A percentile compares a stretch with the other conserved stretches of the same genome.
These are phyloP conservation scores for Leptographium galeiforme DNA, from an alignment of 2,329 filamentous ascomycete genomes.

Conservation along the genomic window DNA sequence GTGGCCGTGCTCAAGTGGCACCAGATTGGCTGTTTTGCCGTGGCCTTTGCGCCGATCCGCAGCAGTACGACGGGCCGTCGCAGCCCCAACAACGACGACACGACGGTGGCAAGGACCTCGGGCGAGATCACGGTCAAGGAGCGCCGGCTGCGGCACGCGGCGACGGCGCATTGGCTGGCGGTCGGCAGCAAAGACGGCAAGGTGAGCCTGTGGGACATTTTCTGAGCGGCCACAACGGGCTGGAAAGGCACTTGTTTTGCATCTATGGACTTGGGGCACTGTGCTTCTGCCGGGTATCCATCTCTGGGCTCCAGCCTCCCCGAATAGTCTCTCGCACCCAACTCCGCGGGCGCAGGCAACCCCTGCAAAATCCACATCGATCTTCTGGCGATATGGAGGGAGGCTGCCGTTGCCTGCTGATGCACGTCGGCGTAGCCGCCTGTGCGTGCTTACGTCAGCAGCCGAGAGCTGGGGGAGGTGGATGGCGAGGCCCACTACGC, in stretches of 20 bases:
- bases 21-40: constrained; percentile 70
- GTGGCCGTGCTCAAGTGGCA: constrained; percentile 93
- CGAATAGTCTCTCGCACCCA: too few species aligned
- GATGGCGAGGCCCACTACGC: too few species aligned
- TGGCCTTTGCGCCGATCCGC: constrained; percentile 50
- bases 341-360: too few species aligned
- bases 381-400: too few species aligned
- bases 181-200: constrained; percentile 91
- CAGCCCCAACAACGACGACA: neutral
- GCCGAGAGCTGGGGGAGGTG: too few species aligned
- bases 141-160: constrained; percentile 49
- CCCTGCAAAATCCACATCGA: too few species aligned
- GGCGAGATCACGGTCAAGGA: constrained; percentile 42
- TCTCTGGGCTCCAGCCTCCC: too few species aligned
- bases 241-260: neutral
- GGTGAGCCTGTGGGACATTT: constrained; percentile 91
- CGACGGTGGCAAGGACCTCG: neutral
- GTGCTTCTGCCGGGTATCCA: neutral
- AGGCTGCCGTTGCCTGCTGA: too few species aligned
- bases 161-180: constrained; percentile 73
- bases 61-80: neutral
- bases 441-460: too few species aligned
- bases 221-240: constrained; percentile 27
- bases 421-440: too few species aligned
- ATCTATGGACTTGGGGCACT: too few species aligned